Conservation (phyloP, 441 rosid species). For the Adansonia madagascariensis region DNA sequence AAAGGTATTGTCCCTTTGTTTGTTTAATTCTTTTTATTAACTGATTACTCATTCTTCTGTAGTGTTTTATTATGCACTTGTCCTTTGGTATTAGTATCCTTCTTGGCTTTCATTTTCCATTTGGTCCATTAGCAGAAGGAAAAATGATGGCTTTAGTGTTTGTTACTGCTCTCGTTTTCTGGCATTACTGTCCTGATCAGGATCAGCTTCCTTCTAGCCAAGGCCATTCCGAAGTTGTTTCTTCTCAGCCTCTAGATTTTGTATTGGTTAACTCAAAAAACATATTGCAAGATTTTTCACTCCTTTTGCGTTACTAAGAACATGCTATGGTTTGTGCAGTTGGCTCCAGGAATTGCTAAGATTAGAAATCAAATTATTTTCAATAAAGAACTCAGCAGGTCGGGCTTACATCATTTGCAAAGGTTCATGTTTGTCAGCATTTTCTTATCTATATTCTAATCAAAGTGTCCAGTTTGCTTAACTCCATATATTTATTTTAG, state of each 20-base stretch:
- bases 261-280: constrained; percentile 20
- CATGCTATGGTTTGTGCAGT: constrained; percentile 44
- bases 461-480: constrained; percentile 8
- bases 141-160: constrained; percentile 59
- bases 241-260: constrained; percentile 45
- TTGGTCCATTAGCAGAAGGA: constrained; percentile 78
- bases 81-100: constrained; percentile 47
- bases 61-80: constrained; percentile 20
- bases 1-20: constrained; percentile 60
- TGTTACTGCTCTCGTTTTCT: constrained; percentile 26
- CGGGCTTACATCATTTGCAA: constrained; percentile 82
- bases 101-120: constrained; percentile 63
- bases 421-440: constrained; percentile 51
- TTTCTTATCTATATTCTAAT: constrained; percentile 20
- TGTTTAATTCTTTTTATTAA: constrained; percentile 14
- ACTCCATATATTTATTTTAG: constrained; percentile 39
- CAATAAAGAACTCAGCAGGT: constrained; percentile 67
- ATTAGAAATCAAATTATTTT: constrained; percentile 80
- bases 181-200: constrained; percentile 38
- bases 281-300: neutral
- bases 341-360: constrained; percentile 69
- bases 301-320: neutral
- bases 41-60: neutral
- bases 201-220: constrained; percentile 82
- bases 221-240: constrained; percentile 71